Evolutionary conservation across 768 basidiomycete species (phyloP).

Genomic region (Auricularia auricula-judae): DNA sequence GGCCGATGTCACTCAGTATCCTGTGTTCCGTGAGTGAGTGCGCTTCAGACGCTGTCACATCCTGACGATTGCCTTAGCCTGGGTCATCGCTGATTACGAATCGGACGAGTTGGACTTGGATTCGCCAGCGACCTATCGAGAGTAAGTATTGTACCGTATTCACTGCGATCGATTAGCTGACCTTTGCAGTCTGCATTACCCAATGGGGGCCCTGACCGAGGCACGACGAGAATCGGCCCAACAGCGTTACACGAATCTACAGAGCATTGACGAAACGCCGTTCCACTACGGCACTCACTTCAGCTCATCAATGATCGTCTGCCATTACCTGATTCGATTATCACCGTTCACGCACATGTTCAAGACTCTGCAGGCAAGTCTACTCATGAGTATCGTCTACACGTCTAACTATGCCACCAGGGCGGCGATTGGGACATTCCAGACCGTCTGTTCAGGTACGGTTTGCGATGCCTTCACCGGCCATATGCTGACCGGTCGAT

Average conservation of each 20-base stretch:
- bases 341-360: conserved; percentile 93
- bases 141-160: conserved; percentile 37
- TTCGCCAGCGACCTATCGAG: conserved; percentile 52
- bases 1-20: conserved; percentile 91
- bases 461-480: neutral
- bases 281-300: conserved; percentile 95
- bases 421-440: conserved; percentile 95
- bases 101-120: conserved; percentile 58
- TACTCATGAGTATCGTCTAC: neutral
- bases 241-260: conserved; percentile 60
- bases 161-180: neutral
- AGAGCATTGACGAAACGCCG: conserved; percentile 74
- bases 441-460: conserved; percentile 71
- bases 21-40: conserved; percentile 61
- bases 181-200: conserved; percentile 53
- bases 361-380: conserved; percentile 62
- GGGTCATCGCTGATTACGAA: conserved; percentile 80
- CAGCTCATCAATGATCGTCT: conserved; percentile 94
- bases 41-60: neutral
- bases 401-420: conserved; percentile 21
- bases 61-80: conserved; percentile 39
- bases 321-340: conserved; percentile 84
- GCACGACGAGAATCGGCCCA: conserved; percentile 65
- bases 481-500: neutral
- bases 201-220: conserved; percentile 83